Conservation (phyloP, 2,329 filamentous ascomycete genomes). For the Pyrenochaeta sp. region DNA sequence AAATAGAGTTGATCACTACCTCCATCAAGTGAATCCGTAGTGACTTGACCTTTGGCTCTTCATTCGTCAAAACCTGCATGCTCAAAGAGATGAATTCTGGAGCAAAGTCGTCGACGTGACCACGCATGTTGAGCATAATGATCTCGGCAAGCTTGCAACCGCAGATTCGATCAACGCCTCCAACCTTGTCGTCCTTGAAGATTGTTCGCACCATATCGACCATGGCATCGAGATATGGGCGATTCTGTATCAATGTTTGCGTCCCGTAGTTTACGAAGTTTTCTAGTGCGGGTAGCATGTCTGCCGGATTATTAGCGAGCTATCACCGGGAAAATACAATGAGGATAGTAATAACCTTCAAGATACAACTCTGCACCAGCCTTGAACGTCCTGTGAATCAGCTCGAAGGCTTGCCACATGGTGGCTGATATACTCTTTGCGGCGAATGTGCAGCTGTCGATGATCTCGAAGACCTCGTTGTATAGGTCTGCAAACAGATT, state of each 20-base stretch:
- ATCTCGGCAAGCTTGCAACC: constrained; percentile 97
- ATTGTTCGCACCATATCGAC: constrained; percentile 95
- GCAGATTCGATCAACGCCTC: constrained; percentile 93
- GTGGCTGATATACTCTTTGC: constrained; percentile 94
- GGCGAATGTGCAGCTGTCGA: constrained; percentile 98
- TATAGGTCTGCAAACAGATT: constrained; percentile 73
- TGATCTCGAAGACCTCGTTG: constrained; percentile 98
- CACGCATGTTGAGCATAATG: constrained; percentile 93
- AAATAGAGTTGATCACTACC: constrained; percentile 97
- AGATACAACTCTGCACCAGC: constrained; percentile 95
- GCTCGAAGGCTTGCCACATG: constrained; percentile 98
- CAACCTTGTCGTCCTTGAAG: constrained; percentile 90
- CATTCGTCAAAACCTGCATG: constrained; percentile 79
- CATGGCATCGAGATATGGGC: constrained; percentile 84
- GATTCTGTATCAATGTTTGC: constrained; percentile 80
- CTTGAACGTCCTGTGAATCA: constrained; percentile 97
- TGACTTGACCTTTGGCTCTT: constrained; percentile 87
- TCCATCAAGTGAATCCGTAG: constrained; percentile 98
- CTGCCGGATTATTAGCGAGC: constrained; percentile 50
- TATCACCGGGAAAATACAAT: not conserved
- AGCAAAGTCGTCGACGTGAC: constrained; percentile 86
- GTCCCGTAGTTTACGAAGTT: constrained; percentile 97
- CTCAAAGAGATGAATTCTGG: constrained; percentile 88
- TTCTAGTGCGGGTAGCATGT: constrained; percentile 97
- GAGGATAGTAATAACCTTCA: constrained; percentile 62